Evolutionary conservation across 352 stramenopile species (phyloP).

Genomic region (Peronospora tabacina): DNA sequence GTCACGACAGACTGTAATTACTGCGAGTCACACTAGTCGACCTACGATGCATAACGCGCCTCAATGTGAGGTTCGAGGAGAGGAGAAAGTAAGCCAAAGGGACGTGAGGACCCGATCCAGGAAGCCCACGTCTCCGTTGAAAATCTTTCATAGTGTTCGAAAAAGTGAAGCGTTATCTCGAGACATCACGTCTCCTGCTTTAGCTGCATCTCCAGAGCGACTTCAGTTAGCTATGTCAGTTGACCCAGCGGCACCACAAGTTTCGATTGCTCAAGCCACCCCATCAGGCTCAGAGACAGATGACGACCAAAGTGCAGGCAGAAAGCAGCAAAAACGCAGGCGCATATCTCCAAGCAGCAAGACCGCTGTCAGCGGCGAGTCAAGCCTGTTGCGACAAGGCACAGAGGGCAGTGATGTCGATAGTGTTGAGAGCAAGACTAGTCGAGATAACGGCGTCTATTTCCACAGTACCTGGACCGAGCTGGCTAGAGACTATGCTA

Average conservation of each 20-base stretch:
- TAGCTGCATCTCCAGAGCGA: neutral
- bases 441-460: conserved; percentile 9
- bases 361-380: neutral
- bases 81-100: conserved; percentile 2
- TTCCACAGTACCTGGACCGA: conserved; percentile 22
- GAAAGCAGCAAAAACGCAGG: conserved; percentile 18
- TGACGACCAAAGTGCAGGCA: conserved; percentile 1
- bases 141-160: conserved; percentile 5
- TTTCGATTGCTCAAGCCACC: neutral
- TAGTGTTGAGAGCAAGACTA: conserved; percentile 1
- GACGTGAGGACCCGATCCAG: conserved; percentile 1
- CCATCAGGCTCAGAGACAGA: neutral
- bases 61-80: neutral
- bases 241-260: neutral
- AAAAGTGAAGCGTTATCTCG: conserved; percentile 1
- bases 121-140: conserved; percentile 10
- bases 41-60: neutral
- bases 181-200: neutral
- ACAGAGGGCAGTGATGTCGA: neutral
- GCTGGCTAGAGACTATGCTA: conserved; percentile 8
- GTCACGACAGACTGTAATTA: neutral
- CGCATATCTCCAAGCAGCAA: neutral
- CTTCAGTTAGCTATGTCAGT: neutral
- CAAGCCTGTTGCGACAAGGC: neutral
- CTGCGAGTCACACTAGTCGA: neutral